Evolutionary conservation across 306 rosid species (phyloP).

Genomic region (Ammopiptanthus mongolicus): DNA sequence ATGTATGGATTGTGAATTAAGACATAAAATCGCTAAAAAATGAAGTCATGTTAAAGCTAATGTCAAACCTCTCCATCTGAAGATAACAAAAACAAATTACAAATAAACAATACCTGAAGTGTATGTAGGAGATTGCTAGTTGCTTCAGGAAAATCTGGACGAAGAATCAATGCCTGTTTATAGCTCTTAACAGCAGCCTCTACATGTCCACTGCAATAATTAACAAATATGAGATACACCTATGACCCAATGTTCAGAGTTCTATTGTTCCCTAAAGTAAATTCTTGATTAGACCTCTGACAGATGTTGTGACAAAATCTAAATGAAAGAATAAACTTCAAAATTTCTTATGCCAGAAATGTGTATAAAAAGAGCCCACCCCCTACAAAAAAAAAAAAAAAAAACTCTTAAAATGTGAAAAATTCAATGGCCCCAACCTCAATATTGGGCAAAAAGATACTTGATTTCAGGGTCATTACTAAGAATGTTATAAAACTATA

Average conservation of each 20-base stretch:
- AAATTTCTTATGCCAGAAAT: neutral
- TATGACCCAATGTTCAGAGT: neutral
- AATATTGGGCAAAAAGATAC: neutral
- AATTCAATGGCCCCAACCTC: too few species aligned
- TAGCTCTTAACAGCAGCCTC: constrained; percentile 92
- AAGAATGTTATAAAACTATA: neutral
- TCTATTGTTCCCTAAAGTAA: neutral
- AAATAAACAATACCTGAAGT: constrained; percentile 55
- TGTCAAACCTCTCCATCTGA: neutral
- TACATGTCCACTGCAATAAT: constrained; percentile 73
- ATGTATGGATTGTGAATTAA: neutral
- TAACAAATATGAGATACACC: constrained; percentile 2
- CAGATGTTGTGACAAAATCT: neutral
- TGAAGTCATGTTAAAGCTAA: neutral
- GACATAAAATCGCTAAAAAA: neutral
- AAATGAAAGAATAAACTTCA: neutral
- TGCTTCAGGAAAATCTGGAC: constrained; percentile 96
- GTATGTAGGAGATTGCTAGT: constrained; percentile 97
- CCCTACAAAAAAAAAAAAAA: neutral
- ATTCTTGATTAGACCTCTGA: neutral
- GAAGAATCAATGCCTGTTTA: constrained; percentile 72
- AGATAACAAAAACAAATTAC: neutral
- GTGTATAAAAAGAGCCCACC: neutral
- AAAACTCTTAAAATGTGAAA: too few species aligned
- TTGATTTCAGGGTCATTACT: neutral